Evolutionary conservation across 306 rosid species (phyloP).

Genomic region (Luffa aegyptiaca): DNA sequence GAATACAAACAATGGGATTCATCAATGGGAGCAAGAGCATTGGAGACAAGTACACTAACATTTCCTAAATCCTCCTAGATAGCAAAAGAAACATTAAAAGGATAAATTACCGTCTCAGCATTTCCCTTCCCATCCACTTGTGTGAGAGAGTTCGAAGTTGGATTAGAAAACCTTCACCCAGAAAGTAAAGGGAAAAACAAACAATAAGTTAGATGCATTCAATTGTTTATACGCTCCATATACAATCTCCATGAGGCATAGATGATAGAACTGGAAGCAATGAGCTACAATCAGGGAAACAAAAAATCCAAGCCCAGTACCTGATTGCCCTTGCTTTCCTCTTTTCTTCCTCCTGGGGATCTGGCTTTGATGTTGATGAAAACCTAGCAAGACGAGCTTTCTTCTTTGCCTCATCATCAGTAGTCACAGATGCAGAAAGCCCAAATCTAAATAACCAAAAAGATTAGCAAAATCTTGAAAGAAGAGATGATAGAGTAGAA

Average conservation of each 20-base stretch:
- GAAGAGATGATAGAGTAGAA: not conserved
- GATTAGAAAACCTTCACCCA: slow-evolving; percentile 54
- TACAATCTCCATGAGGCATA: not conserved
- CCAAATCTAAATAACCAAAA: slow-evolving; percentile 51
- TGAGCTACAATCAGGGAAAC: not conserved
- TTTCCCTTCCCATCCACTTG: slow-evolving; percentile 45
- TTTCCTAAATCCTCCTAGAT: not conserved
- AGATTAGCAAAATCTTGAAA: not conserved
- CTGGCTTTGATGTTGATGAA: slow-evolving; percentile 45
- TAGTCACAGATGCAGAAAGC: slow-evolving; percentile 30
- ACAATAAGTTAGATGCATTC: not conserved
- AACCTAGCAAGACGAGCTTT: slow-evolving; percentile 81
- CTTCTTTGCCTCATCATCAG: slow-evolving; percentile 61
- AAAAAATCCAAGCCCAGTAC: slow-evolving; percentile 11
- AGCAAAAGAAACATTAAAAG: not conserved
- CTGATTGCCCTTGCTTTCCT: slow-evolving; percentile 87
- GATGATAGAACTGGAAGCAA: not conserved
- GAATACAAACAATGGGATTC: slow-evolving; percentile 12
- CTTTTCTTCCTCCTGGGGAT: slow-evolving; percentile 76
- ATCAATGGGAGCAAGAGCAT: slow-evolving; percentile 17
- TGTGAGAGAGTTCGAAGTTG: slow-evolving; percentile 24
- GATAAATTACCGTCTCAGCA: slow-evolving; percentile 37
- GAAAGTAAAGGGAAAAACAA: not conserved
- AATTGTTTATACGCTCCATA: not conserved
- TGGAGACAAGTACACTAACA: not conserved